These are phyloP conservation scores for Mallotus repandus DNA, from an alignment of 441 rosid genomes.

Conservation along the genomic window DNA sequence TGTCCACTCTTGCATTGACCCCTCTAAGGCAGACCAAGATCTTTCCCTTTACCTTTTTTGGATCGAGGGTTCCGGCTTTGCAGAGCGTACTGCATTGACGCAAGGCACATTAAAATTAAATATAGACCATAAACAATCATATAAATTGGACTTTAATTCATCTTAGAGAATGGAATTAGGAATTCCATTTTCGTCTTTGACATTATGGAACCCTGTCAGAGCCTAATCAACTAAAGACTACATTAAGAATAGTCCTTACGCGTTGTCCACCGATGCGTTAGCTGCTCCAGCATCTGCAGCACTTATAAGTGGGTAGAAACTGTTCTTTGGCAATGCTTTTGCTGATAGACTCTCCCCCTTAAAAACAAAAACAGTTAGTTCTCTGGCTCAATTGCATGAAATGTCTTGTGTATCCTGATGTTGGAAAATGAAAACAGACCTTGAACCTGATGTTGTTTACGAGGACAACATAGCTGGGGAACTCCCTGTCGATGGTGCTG, in stretches of 20 bases:
- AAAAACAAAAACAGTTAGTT: not conserved
- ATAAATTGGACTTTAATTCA: too few species aligned
- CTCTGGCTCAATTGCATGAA: not conserved
- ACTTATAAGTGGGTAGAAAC: conserved; percentile 55
- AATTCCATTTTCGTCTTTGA: too few species aligned
- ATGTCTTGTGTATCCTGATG: not conserved
- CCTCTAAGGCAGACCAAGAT: conserved; percentile 57
- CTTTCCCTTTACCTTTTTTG: conserved; percentile 48
- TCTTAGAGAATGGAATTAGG: too few species aligned
- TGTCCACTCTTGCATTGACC: conserved; percentile 39
- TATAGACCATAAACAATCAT: too few species aligned
- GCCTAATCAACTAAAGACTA: not conserved
- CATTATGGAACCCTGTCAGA: not conserved
- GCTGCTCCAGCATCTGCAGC: conserved; percentile 54
- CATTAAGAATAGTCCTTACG: conserved; percentile 31
- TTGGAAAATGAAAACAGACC: conserved; percentile 19
- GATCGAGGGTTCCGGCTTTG: conserved; percentile 40
- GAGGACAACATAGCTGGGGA: conserved; percentile 43
- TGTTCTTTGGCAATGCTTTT: conserved; percentile 40
- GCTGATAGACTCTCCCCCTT: conserved; percentile 28
- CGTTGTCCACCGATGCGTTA: conserved; percentile 45
- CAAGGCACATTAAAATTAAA: not conserved
- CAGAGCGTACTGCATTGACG: conserved; percentile 40
- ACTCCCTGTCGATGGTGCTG: conserved; percentile 58
- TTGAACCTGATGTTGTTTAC: conserved; percentile 34